A percentile compares a stretch with the other conserved stretches of the same genome.
phyloP scores from a whole-genome alignment of 2,329 filamentous ascomycete genomes.

The Waltergamsia citrina region DNA sequence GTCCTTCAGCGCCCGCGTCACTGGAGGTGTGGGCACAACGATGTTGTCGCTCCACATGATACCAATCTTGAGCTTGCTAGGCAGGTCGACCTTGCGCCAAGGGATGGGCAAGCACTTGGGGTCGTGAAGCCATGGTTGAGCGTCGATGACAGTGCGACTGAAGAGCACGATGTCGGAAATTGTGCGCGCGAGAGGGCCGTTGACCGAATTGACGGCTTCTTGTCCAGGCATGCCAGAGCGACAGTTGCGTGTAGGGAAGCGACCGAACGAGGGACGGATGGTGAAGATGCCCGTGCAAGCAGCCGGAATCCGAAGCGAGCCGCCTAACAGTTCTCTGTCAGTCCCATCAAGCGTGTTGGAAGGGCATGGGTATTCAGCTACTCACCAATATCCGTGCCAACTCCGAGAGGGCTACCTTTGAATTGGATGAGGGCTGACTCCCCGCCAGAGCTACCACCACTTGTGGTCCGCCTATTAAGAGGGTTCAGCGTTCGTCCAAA shows the following conservation, averaged over 20 bases:
- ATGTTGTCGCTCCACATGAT: slow-evolving; percentile 57
- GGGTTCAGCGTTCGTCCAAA: slow-evolving; percentile 57
- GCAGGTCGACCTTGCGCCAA: slow-evolving; percentile 32
- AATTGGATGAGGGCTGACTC: slow-evolving; percentile 29
- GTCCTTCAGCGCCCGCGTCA: slow-evolving; percentile 15
- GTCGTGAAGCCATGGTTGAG: slow-evolving; percentile 46
- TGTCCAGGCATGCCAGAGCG: slow-evolving; percentile 4
- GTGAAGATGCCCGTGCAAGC: slow-evolving; percentile 32
- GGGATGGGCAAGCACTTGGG: slow-evolving; percentile 49
- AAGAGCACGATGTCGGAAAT: slow-evolving; percentile 34
- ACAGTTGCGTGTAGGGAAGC: background rate
- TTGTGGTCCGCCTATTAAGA: slow-evolving; percentile 45
- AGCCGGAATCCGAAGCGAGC: slow-evolving; percentile 32
- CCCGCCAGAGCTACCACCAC: slow-evolving; percentile 58
- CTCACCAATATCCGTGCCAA: slow-evolving; percentile 38
- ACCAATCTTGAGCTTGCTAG: slow-evolving; percentile 40
- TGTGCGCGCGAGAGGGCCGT: background rate
- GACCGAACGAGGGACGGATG: slow-evolving; percentile 19
- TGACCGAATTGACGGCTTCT: slow-evolving; percentile 2
- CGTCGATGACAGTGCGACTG: slow-evolving; percentile 37
- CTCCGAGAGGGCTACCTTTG: slow-evolving; percentile 25
- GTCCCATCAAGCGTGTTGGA: no score
- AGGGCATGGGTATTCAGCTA: no score
- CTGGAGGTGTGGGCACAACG: slow-evolving; percentile 13
- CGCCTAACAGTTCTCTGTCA: no score